Percentiles rank a stretch among this genome's conserved stretches.
Evolutionary conservation across 2,329 filamentous ascomycete species (phyloP).

Genomic region (Cytospora paraplurivora): DNA sequence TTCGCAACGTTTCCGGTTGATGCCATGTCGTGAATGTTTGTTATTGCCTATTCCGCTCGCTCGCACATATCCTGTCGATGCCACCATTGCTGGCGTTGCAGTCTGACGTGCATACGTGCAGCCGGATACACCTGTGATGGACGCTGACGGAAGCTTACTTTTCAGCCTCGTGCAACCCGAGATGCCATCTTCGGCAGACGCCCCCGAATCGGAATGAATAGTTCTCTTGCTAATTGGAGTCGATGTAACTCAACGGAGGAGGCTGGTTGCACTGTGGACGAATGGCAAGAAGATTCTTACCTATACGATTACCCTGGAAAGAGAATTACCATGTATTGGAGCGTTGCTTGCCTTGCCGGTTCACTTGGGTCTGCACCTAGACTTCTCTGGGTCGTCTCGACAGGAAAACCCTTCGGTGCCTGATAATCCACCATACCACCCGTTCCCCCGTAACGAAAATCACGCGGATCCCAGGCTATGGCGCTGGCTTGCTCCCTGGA

Average conservation of each 20-base stretch:
- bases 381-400: no score
- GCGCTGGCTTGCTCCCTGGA: background rate
- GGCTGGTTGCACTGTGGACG: background rate
- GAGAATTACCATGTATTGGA: no score
- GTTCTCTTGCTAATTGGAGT: background rate
- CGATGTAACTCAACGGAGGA: background rate
- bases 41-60: background rate
- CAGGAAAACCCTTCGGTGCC: no score
- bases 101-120: background rate
- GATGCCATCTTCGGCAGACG: background rate
- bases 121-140: background rate
- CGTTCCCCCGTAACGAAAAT: background rate
- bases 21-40: background rate
- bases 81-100: background rate
- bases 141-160: background rate
- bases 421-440: no score
- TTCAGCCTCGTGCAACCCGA: background rate
- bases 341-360: no score
- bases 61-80: background rate
- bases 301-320: no score
- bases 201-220: background rate
- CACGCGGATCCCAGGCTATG: background rate
- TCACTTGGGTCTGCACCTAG: no score
- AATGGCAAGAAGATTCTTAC: no score
- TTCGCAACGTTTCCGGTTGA: no score